These are phyloP conservation scores for Mortierella sp. DNA, from an alignment of 371 early-diverging fungal species.

Conservation along the genomic window DNA sequence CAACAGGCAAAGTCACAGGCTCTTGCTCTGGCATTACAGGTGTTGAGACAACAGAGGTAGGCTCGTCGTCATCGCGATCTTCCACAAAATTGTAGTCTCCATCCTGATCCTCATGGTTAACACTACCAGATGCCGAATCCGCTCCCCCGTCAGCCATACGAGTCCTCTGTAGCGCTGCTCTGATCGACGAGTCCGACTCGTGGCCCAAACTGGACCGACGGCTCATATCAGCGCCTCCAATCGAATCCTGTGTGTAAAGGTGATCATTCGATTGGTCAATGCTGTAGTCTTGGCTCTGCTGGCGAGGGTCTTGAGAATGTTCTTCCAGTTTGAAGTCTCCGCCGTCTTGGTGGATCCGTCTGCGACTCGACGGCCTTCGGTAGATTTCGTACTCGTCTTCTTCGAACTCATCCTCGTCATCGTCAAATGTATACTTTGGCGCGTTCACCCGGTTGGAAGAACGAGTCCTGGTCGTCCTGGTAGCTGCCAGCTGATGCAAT, in stretches of 20 bases:
- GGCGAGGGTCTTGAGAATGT: not conserved
- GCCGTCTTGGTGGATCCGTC: slow-evolving; percentile 9
- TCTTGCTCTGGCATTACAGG: slow-evolving; percentile 3
- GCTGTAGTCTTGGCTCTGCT: not conserved
- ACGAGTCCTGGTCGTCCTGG: slow-evolving; percentile 46
- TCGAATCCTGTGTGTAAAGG: slow-evolving; percentile 14
- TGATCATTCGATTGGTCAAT: slow-evolving; percentile 24
- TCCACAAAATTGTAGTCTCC: slow-evolving; percentile 24
- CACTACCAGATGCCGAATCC: not conserved
- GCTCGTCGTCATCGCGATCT: slow-evolving; percentile 14
- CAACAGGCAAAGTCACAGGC: not conserved
- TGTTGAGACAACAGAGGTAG: not conserved
- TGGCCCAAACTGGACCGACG: slow-evolving; percentile 41
- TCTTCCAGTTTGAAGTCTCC: not conserved
- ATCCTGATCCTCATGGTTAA: slow-evolving; percentile 12
- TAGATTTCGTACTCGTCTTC: slow-evolving; percentile 49
- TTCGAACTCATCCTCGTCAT: slow-evolving; percentile 42
- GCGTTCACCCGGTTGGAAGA: slow-evolving; percentile 44
- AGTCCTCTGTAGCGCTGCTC: slow-evolving; percentile 37
- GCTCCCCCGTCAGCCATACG: slow-evolving; percentile 27
- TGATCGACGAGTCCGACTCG: slow-evolving; percentile 47
- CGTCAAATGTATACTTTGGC: slow-evolving; percentile 48
- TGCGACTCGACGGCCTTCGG: slow-evolving; percentile 24
- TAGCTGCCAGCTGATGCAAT: slow-evolving; percentile 47
- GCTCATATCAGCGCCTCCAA: slow-evolving; percentile 15